Conservation (phyloP, 306 rosid genomes). For the Citrullus mucosospermus region DNA sequence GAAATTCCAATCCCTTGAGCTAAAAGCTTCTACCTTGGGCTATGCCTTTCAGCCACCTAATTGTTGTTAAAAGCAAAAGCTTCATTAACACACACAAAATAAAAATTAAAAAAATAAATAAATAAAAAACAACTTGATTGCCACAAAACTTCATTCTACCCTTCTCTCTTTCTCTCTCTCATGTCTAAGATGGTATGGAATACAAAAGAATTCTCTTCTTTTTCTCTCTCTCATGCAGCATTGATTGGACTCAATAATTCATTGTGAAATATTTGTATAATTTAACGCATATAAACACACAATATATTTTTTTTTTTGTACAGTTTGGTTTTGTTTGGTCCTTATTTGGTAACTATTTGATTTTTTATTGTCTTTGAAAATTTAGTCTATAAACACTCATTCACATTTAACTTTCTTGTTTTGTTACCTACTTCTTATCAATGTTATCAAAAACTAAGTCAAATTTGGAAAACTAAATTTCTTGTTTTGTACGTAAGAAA, state of each 20-base stretch:
- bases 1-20: too few relatives aligned
- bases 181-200: neutral
- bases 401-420: too few relatives aligned
- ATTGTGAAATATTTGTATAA: neutral
- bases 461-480: too few relatives aligned
- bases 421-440: too few relatives aligned
- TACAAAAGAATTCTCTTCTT: neutral
- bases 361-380: too few relatives aligned
- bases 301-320: neutral
- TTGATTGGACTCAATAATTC: conserved; percentile 3
- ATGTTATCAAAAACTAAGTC: too few relatives aligned
- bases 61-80: conserved; percentile 6
- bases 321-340: too few relatives aligned
- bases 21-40: neutral
- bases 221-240: neutral
- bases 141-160: neutral
- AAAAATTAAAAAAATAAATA: neutral
- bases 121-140: neutral
- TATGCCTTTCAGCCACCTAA: conserved; percentile 1
- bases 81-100: neutral
- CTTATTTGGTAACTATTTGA: too few relatives aligned
- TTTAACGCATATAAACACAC: neutral
- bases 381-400: too few relatives aligned
- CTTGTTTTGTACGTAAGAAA: too few relatives aligned
- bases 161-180: neutral